phyloP scores from a whole-genome alignment of 1,284 basidiomycete genomes.

The Fistulinella cinereoalba region DNA sequence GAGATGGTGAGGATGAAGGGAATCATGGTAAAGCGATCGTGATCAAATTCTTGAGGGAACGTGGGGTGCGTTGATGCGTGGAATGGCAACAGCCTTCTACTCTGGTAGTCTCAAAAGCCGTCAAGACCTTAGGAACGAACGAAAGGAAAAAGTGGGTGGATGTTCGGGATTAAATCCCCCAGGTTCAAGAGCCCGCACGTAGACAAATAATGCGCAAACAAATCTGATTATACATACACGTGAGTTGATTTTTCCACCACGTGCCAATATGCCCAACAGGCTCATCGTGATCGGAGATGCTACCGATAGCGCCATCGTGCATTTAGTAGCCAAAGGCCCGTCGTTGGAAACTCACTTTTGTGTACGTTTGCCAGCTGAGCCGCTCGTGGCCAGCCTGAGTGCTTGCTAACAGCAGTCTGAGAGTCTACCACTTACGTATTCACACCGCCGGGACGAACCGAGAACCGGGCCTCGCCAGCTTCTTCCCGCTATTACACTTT shows the following conservation, averaged over 20 bases:
- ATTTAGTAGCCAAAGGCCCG: too few relatives aligned
- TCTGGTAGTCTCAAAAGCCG: slow-evolving; percentile 10
- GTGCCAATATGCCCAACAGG: too few relatives aligned
- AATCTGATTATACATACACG: slow-evolving; percentile 6
- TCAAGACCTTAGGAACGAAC: slow-evolving; percentile 16
- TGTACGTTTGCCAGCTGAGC: too few relatives aligned
- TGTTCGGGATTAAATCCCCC: slow-evolving; percentile 6
- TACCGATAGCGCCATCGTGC: too few relatives aligned
- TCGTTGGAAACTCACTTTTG: too few relatives aligned
- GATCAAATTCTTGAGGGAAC: slow-evolving; percentile 40
- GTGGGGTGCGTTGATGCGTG: slow-evolving; percentile 40
- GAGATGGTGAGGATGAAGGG: slow-evolving; percentile 61
- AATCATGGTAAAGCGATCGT: slow-evolving; percentile 47
- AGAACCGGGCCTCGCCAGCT: too few relatives aligned
- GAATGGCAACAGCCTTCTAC: slow-evolving; percentile 35
- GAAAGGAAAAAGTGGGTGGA: slow-evolving; percentile 1
- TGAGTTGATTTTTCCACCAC: slow-evolving; percentile 16
- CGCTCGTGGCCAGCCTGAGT: too few relatives aligned
- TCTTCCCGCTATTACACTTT: too few relatives aligned
- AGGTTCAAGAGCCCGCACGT: slow-evolving; percentile 11
- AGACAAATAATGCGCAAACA: slow-evolving; percentile 24
- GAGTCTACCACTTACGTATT: too few relatives aligned
- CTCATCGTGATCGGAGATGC: too few relatives aligned
- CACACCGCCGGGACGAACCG: too few relatives aligned
- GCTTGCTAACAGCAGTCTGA: too few relatives aligned